These are phyloP conservation scores for Pestalotiopsis sp. DNA, from an alignment of 2,329 filamentous ascomycete genomes.

Conservation along the genomic window DNA sequence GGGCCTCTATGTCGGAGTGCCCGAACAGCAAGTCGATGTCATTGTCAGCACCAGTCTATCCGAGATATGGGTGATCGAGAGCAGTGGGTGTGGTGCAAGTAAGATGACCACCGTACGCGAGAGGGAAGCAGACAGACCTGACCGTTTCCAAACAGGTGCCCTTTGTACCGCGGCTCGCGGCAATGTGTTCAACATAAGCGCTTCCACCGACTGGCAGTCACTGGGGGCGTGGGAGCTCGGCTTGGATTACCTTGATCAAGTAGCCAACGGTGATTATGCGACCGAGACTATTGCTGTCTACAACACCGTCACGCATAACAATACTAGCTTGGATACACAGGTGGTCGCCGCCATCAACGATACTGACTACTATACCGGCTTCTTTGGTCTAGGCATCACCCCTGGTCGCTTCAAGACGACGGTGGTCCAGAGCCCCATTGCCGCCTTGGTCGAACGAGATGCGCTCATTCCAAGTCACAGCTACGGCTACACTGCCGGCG, in stretches of 20 bases:
- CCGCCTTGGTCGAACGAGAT: slow-evolving; percentile 60
- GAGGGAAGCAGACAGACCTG: not conserved
- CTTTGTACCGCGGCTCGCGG: slow-evolving; percentile 62
- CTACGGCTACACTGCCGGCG: slow-evolving; percentile 76
- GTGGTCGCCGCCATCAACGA: slow-evolving; percentile 56
- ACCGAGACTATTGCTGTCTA: slow-evolving; percentile 50
- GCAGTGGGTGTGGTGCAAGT: slow-evolving; percentile 57
- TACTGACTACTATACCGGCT: slow-evolving; percentile 58
- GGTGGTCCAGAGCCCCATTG: slow-evolving; percentile 53
- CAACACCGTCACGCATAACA: slow-evolving; percentile 39
- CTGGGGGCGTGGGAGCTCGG: slow-evolving; percentile 64
- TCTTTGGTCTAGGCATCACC: slow-evolving; percentile 59
- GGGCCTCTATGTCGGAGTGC: slow-evolving; percentile 51
- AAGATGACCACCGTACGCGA: slow-evolving; percentile 28
- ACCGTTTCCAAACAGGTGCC: slow-evolving; percentile 35
- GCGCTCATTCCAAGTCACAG: slow-evolving; percentile 71
- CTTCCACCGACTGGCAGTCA: slow-evolving; percentile 60
- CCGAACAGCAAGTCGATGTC: slow-evolving; percentile 55
- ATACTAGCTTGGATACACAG: slow-evolving; percentile 46
- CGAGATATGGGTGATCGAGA: slow-evolving; percentile 70
- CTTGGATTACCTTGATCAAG: slow-evolving; percentile 58
- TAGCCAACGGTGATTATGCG: slow-evolving; percentile 68
- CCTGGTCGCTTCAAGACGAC: slow-evolving; percentile 54
- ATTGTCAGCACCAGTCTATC: slow-evolving; percentile 69
- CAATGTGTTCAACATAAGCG: slow-evolving; percentile 54